These are phyloP conservation scores for Sugiyamaella qingdaonensis DNA, from an alignment of 805 yeast species.

Conservation along the genomic window DNA sequence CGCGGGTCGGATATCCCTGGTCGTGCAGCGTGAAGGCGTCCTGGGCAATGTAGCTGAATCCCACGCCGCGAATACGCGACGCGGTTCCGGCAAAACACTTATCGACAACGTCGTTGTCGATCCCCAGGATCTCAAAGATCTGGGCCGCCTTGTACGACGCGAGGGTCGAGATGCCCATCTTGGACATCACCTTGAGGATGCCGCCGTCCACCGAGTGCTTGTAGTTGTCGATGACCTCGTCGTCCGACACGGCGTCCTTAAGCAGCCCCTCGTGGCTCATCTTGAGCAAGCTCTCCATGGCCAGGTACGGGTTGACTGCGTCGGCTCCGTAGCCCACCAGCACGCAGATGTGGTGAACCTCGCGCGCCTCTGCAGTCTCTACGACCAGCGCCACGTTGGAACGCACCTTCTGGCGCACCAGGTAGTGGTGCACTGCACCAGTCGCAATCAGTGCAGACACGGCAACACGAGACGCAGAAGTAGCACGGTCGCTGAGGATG, in stretches of 20 bases:
- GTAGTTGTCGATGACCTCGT: slow-evolving; percentile 67
- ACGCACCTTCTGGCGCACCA: slow-evolving; percentile 93
- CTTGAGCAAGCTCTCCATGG: slow-evolving; percentile 80
- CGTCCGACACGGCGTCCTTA: slow-evolving; percentile 47
- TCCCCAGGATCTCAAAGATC: slow-evolving; percentile 94
- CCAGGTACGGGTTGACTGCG: slow-evolving; percentile 90
- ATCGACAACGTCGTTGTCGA: slow-evolving; percentile 92
- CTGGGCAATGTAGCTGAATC: slow-evolving; percentile 93
- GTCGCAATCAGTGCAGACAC: slow-evolving; percentile 87
- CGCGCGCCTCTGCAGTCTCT: slow-evolving; percentile 96
- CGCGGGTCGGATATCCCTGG: slow-evolving; percentile 81
- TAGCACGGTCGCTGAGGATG: slow-evolving; percentile 66
- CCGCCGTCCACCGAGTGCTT: slow-evolving; percentile 85
- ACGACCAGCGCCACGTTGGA: slow-evolving; percentile 87
- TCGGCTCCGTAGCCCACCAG: slow-evolving; percentile 97
- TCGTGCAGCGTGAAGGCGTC: slow-evolving; percentile 94
- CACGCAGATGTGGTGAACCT: slow-evolving; percentile 93
- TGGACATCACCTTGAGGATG: slow-evolving; percentile 93
- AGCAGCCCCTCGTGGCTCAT: slow-evolving; percentile 75
- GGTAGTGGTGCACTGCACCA: slow-evolving; percentile 95
- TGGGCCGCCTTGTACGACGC: slow-evolving; percentile 99
- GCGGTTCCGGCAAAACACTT: slow-evolving; percentile 97
- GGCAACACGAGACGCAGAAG: slow-evolving; percentile 62
- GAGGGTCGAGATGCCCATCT: slow-evolving; percentile 98
- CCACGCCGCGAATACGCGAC: slow-evolving; percentile 91